Conservation (phyloP, 1,139 yeast species). For the Candida frijolesensis region DNA sequence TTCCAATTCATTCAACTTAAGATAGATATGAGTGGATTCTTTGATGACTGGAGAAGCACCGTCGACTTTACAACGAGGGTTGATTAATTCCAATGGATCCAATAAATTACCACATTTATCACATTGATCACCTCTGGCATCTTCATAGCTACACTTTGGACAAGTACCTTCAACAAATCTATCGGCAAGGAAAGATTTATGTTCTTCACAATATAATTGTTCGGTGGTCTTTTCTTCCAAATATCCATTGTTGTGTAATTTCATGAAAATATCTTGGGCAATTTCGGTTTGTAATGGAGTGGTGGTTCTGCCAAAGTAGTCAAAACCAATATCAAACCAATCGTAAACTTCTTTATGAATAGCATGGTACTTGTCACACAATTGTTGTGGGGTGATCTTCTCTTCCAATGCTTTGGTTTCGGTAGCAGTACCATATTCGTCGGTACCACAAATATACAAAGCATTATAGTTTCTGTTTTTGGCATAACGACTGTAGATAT, state of each 20-base stretch:
- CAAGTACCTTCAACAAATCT: conserved; percentile 97
- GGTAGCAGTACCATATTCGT: conserved; percentile 98
- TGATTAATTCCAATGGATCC: conserved; percentile 88
- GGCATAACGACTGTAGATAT: conserved; percentile 87
- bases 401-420: conserved; percentile 98
- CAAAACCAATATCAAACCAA: conserved; percentile 96
- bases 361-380: conserved; percentile 87
- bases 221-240: conserved; percentile 86
- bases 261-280: conserved; percentile 88
- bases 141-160: conserved; percentile 92
- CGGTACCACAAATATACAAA: conserved; percentile 92
- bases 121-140: conserved; percentile 99
- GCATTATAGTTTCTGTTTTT: conserved; percentile 89
- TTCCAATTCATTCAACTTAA: conserved; percentile 82
- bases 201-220: conserved; percentile 89
- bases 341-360: conserved; percentile 89
- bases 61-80: conserved; percentile 95
- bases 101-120: conserved; percentile 91
- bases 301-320: conserved; percentile 94
- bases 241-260: conserved; percentile 70
- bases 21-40: conserved; percentile 83
- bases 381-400: conserved; percentile 78
- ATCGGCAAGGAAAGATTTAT: conserved; percentile 91
- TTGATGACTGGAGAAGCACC: conserved; percentile 76
- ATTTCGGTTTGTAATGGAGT: conserved; percentile 90